Conservation (phyloP, 2,329 filamentous ascomycete genomes). For the Torrubiellomyces zombiae region DNA sequence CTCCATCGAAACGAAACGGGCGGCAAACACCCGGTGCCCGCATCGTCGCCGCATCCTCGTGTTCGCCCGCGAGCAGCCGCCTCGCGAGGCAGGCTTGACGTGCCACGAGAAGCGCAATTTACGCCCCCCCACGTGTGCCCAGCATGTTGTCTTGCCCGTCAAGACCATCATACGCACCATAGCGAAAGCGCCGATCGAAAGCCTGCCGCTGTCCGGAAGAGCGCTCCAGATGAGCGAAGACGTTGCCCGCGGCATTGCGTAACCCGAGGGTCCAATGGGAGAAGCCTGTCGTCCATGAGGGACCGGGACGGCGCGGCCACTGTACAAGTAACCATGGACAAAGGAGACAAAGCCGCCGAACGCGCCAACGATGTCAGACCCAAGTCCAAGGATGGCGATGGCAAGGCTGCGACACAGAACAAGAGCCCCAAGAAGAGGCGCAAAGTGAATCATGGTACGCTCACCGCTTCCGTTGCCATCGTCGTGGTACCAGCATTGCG, state of each 20-base stretch:
- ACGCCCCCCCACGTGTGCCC: conserved; percentile 2
- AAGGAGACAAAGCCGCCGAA: conserved; percentile 13
- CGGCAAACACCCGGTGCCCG: too few relatives aligned
- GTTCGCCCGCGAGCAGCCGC: too few relatives aligned
- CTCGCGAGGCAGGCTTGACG: too few relatives aligned
- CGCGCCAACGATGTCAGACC: conserved; percentile 11
- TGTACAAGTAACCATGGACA: conserved; percentile 13
- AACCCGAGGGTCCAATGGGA: conserved; percentile 16
- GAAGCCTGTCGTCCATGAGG: conserved; percentile 11
- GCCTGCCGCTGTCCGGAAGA: too few relatives aligned
- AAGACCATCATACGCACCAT: conserved; percentile 2
- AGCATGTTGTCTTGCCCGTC: conserved; percentile 3
- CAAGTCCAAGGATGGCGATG: conserved; percentile 3
- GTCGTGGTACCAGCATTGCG: too few relatives aligned
- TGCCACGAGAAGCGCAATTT: too few relatives aligned
- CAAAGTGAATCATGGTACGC: conserved; percentile 78
- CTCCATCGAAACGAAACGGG: too few relatives aligned
- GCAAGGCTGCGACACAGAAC: conserved; percentile 1
- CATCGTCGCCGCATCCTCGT: too few relatives aligned
- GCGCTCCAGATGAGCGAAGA: conserved; percentile 16
- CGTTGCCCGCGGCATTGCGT: conserved; percentile 13
- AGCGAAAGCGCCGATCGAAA: too few relatives aligned
- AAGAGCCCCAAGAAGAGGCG: conserved; percentile 67
- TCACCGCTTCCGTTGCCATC: conserved; percentile 8
- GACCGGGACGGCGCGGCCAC: conserved; percentile 15